Conservation (phyloP, 305 asterid genomes). For the Coffea humblotiana region DNA sequence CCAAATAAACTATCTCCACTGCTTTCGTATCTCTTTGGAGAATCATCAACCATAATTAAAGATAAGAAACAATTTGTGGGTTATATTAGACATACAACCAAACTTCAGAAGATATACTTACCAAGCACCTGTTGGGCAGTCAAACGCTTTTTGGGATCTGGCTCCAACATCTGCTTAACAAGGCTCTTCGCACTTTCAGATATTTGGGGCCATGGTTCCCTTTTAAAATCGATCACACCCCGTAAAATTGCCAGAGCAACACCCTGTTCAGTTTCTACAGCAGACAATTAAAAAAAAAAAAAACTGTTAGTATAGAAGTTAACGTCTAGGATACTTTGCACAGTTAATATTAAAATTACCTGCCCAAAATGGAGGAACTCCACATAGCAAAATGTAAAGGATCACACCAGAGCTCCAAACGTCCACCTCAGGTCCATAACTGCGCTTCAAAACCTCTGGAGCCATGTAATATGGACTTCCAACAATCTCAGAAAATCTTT, state of each 20-base stretch:
- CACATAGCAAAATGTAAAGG: constrained; percentile 83
- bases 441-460: constrained; percentile 85
- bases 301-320: no score
- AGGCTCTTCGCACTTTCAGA: constrained; percentile 86
- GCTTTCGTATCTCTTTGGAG: neutral
- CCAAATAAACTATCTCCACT: neutral
- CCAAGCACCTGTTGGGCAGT: constrained; percentile 98
- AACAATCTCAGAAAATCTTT: constrained; percentile 88
- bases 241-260: constrained; percentile 90
- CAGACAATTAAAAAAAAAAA: constrained; percentile 4
- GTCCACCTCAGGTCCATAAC: constrained; percentile 87
- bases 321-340: neutral
- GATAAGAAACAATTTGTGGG: neutral
- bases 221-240: constrained; percentile 84
- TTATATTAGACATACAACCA: neutral
- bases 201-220: constrained; percentile 98
- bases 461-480: constrained; percentile 99
- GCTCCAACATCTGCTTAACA: constrained; percentile 92
- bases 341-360: constrained; percentile 36
- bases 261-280: constrained; percentile 91
- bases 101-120: constrained; percentile 31
- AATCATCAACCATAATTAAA: neutral
- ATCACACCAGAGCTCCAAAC: constrained; percentile 93
- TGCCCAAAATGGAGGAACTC: constrained; percentile 99
- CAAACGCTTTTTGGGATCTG: constrained; percentile 81